Conservation (phyloP, 495 filamentous ascomycete genomes). For the Lophiostoma macrostomum region DNA sequence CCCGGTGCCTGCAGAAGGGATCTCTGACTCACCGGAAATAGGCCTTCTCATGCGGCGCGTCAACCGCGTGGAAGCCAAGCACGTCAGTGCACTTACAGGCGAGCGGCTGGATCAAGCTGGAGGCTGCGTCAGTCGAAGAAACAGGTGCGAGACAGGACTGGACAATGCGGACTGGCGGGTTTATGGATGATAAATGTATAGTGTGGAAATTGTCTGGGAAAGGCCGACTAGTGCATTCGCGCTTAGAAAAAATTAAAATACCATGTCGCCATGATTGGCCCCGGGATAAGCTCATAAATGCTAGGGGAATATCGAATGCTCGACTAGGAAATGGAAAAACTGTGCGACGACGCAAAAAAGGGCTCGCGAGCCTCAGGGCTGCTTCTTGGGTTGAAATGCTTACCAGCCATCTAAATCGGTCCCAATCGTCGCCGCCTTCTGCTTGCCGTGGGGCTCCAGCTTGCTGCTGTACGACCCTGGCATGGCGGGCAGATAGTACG, state of each 20-base stretch:
- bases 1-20: too few relatives aligned
- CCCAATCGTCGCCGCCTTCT: slow-evolving; percentile 9
- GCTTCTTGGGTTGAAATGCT: slow-evolving; percentile 10
- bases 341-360: slow-evolving; percentile 12
- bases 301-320: slow-evolving; percentile 20
- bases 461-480: slow-evolving; percentile 30
- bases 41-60: slow-evolving; percentile 20
- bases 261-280: slow-evolving; percentile 27
- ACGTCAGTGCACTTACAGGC: slow-evolving; percentile 27
- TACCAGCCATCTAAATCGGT: slow-evolving; percentile 33
- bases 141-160: slow-evolving; percentile 4
- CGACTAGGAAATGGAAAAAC: slow-evolving; percentile 15
- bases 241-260: slow-evolving; percentile 34
- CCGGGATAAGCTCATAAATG: slow-evolving; percentile 29
- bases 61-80: slow-evolving; percentile 25
- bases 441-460: slow-evolving; percentile 5
- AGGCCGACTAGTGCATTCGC: slow-evolving; percentile 24
- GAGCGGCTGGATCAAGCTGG: slow-evolving; percentile 31
- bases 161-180: slow-evolving; percentile 27
- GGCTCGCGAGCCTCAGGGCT: slow-evolving; percentile 4
- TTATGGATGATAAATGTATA: slow-evolving; percentile 36
- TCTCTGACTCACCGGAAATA: slow-evolving; percentile 18
- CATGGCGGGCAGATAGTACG: slow-evolving; percentile 36
- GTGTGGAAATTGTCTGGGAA: slow-evolving; percentile 34
- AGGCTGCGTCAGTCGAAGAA: slow-evolving; percentile 23